Evolutionary conservation across 148 eudicot species (phyloP), one percentile per base, ranked within the genome.

Genomic region (Chenopodium berlandieri): DNA sequence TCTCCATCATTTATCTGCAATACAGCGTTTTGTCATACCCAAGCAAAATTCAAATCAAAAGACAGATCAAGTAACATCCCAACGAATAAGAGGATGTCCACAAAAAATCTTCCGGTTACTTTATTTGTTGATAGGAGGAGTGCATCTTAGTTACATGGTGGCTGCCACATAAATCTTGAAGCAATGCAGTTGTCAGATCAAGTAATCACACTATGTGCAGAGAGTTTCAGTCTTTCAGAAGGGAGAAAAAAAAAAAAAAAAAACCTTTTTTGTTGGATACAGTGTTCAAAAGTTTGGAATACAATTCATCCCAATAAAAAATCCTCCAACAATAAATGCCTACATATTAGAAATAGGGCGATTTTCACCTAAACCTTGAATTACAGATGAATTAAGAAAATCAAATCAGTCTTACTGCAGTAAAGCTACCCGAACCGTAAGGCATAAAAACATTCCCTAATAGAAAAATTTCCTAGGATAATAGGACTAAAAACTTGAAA

Each of bases 1-100:
- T 96, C 99, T 83, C 99, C 99, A 73, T 83, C 88, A 31, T 84
- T 87, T 75, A 96, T 90, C 98, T 95, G 93, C 34, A 80, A 74
- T 52, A 68, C 48, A 79, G 34, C 60, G 11, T 60, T 71, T 32
- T 44, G 65, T 80, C 74, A 80, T 37, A 12, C 25, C 50, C 25
- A 78, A 11, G 20, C 16, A 12, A 54, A 16, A 54, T 54, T 52
- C 16, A 52, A 52, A 52, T 11, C 16, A 52, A 3, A 52, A 52
- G 5, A 37, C 44, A 37, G 44, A 37, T 23, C 25, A 23, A 23
- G 25, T 37, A 52, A 52, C 9, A 52, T 12, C 56, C 56, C 13
- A 14, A 9, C 2, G 56, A 52, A 52, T 52, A 52, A 14, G 56
- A 52, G 56, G 56, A 27, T 27, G 27, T 27, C 27, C 27, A 27